Conservation (phyloP, 2,329 filamentous ascomycete genomes). For the Helicocarpus griseus region DNA sequence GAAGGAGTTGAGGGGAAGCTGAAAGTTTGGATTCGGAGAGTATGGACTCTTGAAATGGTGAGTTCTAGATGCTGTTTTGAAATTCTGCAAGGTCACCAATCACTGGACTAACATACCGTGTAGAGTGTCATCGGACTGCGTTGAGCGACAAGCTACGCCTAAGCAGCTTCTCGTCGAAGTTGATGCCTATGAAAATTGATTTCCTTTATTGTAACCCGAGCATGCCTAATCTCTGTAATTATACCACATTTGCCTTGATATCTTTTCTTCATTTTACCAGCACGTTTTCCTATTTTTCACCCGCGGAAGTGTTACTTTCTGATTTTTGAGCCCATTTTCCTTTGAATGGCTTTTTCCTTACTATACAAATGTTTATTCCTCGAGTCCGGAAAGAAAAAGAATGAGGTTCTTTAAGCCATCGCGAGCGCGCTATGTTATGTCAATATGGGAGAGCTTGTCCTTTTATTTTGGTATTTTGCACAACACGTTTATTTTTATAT, state of each 20-base stretch:
- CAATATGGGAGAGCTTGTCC: neutral
- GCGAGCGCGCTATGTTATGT: neutral
- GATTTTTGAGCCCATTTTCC: too few species aligned
- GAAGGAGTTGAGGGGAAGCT: slow-evolving; percentile 84
- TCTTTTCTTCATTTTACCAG: neutral
- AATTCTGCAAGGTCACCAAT: neutral
- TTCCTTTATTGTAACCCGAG: slow-evolving; percentile 3
- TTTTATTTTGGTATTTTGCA: neutral
- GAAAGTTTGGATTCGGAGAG: slow-evolving; percentile 96
- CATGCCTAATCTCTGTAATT: slow-evolving; percentile 14
- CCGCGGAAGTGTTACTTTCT: neutral
- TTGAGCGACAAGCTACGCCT: slow-evolving; percentile 16
- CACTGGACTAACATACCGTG: slow-evolving; percentile 13
- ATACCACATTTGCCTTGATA: slow-evolving; percentile 6
- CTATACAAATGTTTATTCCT: neutral
- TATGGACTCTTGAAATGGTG: slow-evolving; percentile 97
- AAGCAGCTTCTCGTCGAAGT: neutral
- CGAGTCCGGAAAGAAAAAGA: too few species aligned
- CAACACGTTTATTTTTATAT: too few species aligned
- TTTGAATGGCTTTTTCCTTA: neutral
- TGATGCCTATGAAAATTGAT: neutral
- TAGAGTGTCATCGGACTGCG: slow-evolving; percentile 79
- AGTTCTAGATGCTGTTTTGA: slow-evolving; percentile 16
- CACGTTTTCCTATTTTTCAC: neutral
- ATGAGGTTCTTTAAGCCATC: too few species aligned